phyloP scores from a whole-genome alignment of 306 rosid species.

The Corylus heterophylla region DNA sequence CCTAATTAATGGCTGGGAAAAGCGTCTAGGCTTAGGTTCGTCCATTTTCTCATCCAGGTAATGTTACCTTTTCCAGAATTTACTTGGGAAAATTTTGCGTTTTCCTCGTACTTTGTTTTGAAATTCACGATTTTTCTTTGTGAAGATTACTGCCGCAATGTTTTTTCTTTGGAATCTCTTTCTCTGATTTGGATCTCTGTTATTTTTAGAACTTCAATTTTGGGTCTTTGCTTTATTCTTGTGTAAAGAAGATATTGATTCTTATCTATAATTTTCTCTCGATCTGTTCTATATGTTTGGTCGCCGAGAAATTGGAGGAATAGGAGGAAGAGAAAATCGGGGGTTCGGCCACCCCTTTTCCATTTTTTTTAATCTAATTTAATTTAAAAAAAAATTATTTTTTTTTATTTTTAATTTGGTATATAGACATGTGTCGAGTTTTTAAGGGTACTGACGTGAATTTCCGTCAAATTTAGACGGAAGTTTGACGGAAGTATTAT shows the following conservation, averaged over 20 bases:
- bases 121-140: neutral
- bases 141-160: neutral
- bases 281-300: constrained; percentile 6
- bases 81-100: neutral
- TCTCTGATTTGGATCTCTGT: neutral
- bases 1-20: constrained; percentile 83
- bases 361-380: too few species aligned
- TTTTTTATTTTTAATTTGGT: too few species aligned
- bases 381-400: too few species aligned
- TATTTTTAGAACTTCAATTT: neutral
- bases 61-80: neutral
- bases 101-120: neutral
- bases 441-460: too few species aligned
- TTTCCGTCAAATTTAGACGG: too few species aligned
- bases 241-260: neutral
- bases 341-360: too few species aligned
- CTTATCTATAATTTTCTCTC: neutral
- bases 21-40: constrained; percentile 89
- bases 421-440: too few species aligned
- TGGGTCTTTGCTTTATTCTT: neutral
- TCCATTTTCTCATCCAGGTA: constrained; percentile 22
- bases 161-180: constrained; percentile 2
- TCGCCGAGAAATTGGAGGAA: constrained; percentile 6
- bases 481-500: too few species aligned
- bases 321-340: neutral